Conservation (phyloP, 2,329 filamentous ascomycete species). For the Cercospora sojina region DNA sequence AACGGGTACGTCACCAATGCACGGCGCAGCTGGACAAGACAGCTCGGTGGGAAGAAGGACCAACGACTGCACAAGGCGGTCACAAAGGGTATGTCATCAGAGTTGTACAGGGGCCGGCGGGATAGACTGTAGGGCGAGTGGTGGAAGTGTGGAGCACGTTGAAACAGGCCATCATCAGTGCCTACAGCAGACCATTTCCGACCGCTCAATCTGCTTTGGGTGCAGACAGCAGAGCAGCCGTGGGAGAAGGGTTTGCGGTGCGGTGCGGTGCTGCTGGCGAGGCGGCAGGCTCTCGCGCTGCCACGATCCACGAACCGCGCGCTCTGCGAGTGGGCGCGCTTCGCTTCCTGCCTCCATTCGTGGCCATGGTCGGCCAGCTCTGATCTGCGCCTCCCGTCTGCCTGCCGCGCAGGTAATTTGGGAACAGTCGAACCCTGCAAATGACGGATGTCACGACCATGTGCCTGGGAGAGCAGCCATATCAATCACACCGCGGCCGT, state of each 20-base stretch:
- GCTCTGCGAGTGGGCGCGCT: background rate
- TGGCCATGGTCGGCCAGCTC: background rate
- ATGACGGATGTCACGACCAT: background rate
- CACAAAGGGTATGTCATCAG: conserved; percentile 3
- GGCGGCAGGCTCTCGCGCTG: background rate
- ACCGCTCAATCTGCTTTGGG: background rate
- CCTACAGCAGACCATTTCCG: background rate
- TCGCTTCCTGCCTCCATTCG: background rate
- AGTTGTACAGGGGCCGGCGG: conserved; percentile 1
- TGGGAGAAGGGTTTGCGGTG: background rate
- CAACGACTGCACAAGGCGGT: conserved; percentile 1
- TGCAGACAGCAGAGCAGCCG: background rate
- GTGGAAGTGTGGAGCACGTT: background rate
- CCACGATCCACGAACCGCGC: background rate
- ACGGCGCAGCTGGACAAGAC: conserved; percentile 7
- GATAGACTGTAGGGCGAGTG: background rate
- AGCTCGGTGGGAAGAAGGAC: background rate
- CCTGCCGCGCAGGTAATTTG: background rate
- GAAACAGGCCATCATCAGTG: conserved; percentile 3
- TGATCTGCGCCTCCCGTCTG: conserved; percentile 1
- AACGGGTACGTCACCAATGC: conserved; percentile 8
- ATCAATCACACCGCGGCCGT: background rate
- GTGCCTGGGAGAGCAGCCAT: background rate
- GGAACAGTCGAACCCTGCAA: conserved; percentile 4
- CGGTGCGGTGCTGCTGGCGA: background rate